Conservation (phyloP, 495 filamentous ascomycete species). For the Penicillium fimorum region DNA sequence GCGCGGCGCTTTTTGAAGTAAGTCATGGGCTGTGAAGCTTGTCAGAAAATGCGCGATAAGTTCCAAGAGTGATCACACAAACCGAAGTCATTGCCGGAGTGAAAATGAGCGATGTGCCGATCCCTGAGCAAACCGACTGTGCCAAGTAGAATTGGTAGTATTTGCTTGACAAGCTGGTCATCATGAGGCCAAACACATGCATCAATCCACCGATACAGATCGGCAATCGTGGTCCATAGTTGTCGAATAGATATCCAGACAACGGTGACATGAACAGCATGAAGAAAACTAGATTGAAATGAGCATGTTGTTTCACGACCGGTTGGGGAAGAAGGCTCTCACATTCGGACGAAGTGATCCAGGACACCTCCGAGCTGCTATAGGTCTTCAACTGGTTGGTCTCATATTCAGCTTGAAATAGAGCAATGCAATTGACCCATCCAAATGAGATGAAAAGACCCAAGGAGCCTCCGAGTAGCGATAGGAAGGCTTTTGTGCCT, state of each 20-base stretch:
- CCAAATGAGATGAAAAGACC: constrained; percentile 58
- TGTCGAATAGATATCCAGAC: constrained; percentile 20
- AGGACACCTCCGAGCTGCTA: constrained; percentile 33
- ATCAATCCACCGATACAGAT: constrained; percentile 8
- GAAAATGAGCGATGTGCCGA: constrained; percentile 11
- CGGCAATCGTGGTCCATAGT: constrained; percentile 16
- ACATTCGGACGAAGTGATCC: constrained; percentile 38
- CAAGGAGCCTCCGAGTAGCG: constrained; percentile 55
- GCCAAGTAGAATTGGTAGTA: constrained; percentile 66
- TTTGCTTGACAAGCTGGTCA: constrained; percentile 40
- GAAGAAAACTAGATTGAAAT: constrained; percentile 23
- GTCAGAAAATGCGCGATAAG: too few species aligned
- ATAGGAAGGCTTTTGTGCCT: constrained; percentile 57
- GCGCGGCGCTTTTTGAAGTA: too few species aligned
- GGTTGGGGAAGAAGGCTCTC: background rate
- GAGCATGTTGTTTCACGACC: background rate
- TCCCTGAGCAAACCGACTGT: constrained; percentile 35
- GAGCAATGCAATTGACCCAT: constrained; percentile 55
- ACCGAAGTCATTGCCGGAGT: constrained; percentile 8
- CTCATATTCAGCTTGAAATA: constrained; percentile 52
- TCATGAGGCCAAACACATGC: constrained; percentile 25
- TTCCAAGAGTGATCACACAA: background rate
- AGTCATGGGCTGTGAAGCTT: background rate
- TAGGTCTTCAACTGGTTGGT: constrained; percentile 30
- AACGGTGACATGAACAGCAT: constrained; percentile 33